A percentile compares a stretch with the other conserved stretches of the same genome.
Evolutionary conservation across 2,329 filamentous ascomycete species (phyloP).

Genomic region (Celoporthe dispersa): DNA sequence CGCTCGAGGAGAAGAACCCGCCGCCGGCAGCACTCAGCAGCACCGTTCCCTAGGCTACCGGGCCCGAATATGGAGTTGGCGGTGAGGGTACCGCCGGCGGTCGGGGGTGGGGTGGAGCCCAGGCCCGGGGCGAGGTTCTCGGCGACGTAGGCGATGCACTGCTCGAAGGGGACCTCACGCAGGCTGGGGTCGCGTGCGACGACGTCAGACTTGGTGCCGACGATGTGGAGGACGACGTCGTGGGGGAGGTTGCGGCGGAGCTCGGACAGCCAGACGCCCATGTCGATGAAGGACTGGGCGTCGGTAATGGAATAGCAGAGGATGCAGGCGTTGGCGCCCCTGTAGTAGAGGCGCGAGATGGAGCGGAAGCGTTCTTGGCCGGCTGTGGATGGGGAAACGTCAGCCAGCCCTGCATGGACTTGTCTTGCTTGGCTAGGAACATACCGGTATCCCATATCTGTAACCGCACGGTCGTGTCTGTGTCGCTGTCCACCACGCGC

Average conservation of each 20-base stretch:
- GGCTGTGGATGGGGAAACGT: conserved; percentile 44
- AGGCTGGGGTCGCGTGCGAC: conserved; percentile 80
- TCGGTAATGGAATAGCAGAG: conserved; percentile 95
- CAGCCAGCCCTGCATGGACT: not conserved
- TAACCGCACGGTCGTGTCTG: conserved; percentile 83
- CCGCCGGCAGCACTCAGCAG: conserved; percentile 36
- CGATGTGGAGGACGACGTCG: conserved; percentile 88
- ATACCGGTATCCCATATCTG: conserved; percentile 93
- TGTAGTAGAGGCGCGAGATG: conserved; percentile 95
- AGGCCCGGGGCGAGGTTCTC: conserved; percentile 81
- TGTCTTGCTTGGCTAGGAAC: conserved; percentile 19
- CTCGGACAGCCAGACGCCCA: conserved; percentile 89
- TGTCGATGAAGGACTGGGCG: conserved; percentile 82
- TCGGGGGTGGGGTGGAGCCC: conserved; percentile 69
- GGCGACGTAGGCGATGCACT: conserved; percentile 93
- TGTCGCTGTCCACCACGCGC: conserved; percentile 80
- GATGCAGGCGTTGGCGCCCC: conserved; percentile 90
- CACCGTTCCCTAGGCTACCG: conserved; percentile 32
- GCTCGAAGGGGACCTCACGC: conserved; percentile 89
- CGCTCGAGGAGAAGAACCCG: conserved; percentile 30
- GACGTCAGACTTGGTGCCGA: conserved; percentile 91
- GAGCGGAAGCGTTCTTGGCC: conserved; percentile 95
- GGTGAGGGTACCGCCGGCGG: conserved; percentile 47
- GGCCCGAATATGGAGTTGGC: conserved; percentile 12
- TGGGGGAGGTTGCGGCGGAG: conserved; percentile 76